phyloP scores from a whole-genome alignment of 2,329 filamentous ascomycete genomes.

The Nothomitra cinnamomea region DNA sequence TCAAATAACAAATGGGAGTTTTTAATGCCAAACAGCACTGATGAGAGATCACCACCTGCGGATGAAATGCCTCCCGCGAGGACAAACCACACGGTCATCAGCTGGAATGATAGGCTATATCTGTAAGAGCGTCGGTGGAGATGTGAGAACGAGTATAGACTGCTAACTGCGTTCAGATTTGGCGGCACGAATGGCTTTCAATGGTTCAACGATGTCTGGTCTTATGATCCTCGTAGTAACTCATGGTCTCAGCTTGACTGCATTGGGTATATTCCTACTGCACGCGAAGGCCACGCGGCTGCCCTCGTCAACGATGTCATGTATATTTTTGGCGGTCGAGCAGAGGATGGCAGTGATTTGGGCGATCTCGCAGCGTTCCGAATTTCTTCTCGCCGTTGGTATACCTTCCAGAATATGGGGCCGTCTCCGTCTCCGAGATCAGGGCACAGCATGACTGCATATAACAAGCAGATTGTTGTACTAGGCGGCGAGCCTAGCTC shows the following conservation, averaged over 20 bases:
- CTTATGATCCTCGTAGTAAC: slow-evolving; percentile 71
- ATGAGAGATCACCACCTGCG: slow-evolving; percentile 39
- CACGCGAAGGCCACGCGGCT: slow-evolving; percentile 86
- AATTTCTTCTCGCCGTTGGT: slow-evolving; percentile 78
- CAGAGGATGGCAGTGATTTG: slow-evolving; percentile 79
- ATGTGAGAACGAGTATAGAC: not conserved
- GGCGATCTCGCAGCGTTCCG: slow-evolving; percentile 82
- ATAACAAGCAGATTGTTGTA: slow-evolving; percentile 82
- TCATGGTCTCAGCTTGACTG: slow-evolving; percentile 81
- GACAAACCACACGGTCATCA: slow-evolving; percentile 88
- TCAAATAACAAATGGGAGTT: slow-evolving; percentile 89
- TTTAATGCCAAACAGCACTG: slow-evolving; percentile 59
- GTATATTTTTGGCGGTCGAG: slow-evolving; percentile 96
- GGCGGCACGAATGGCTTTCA: slow-evolving; percentile 88
- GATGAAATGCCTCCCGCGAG: slow-evolving; percentile 60
- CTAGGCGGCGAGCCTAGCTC: slow-evolving; percentile 90
- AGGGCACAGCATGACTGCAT: slow-evolving; percentile 93
- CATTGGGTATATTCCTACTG: slow-evolving; percentile 90
- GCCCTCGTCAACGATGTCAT: slow-evolving; percentile 93
- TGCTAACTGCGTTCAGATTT: slow-evolving; percentile 41
- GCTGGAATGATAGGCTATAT: slow-evolving; percentile 84
- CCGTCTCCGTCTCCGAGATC: slow-evolving; percentile 85
- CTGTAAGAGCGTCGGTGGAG: slow-evolving; percentile 40
- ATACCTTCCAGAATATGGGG: slow-evolving; percentile 99
- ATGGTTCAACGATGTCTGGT: slow-evolving; percentile 99